phyloP scores from a whole-genome alignment of 2,329 filamentous ascomycete genomes.

The Plectosphaerella cucumerina region DNA sequence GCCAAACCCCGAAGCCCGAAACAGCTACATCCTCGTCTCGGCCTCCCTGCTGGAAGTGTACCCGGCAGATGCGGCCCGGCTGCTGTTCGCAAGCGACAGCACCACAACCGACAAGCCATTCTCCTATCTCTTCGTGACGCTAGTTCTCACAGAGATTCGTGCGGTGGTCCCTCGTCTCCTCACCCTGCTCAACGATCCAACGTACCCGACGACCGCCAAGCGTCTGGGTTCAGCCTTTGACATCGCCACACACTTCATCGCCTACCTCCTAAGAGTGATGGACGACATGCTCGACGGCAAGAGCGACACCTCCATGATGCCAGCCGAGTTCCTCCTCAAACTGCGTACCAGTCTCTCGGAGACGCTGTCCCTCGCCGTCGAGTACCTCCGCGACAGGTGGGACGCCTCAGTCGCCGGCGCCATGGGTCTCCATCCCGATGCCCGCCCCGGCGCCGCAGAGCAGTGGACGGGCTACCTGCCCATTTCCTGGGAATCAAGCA shows the following conservation, averaged over 20 bases:
- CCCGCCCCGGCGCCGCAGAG: slow-evolving; percentile 38
- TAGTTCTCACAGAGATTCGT: slow-evolving; percentile 63
- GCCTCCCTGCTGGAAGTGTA: slow-evolving; percentile 55
- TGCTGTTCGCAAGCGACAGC: slow-evolving; percentile 47
- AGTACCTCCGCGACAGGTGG: slow-evolving; percentile 67
- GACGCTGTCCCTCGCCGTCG: slow-evolving; percentile 57
- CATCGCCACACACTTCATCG: slow-evolving; percentile 56
- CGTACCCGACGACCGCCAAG: slow-evolving; percentile 45
- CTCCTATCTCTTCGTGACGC: slow-evolving; percentile 58
- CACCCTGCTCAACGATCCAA: slow-evolving; percentile 49
- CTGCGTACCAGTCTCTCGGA: slow-evolving; percentile 58
- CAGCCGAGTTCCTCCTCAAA: slow-evolving; percentile 57
- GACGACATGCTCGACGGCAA: slow-evolving; percentile 31
- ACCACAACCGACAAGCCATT: slow-evolving; percentile 45
- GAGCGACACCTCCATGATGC: slow-evolving; percentile 30
- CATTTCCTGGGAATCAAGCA: slow-evolving; percentile 55
- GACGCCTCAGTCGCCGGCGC: slow-evolving; percentile 61
- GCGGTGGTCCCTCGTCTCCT: slow-evolving; percentile 59
- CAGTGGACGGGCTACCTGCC: slow-evolving; percentile 42
- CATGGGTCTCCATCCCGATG: slow-evolving; percentile 55
- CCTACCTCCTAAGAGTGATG: slow-evolving; percentile 49
- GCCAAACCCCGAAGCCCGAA: slow-evolving; percentile 50
- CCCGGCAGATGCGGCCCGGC: slow-evolving; percentile 35
- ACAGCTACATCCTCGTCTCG: slow-evolving; percentile 55
- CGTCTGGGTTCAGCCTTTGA: slow-evolving; percentile 60